Evolutionary conservation across 2,329 filamentous ascomycete genomes (phyloP), one percentile per base, ranked within the genome.

Genomic region (Pleomassaria siparia): DNA sequence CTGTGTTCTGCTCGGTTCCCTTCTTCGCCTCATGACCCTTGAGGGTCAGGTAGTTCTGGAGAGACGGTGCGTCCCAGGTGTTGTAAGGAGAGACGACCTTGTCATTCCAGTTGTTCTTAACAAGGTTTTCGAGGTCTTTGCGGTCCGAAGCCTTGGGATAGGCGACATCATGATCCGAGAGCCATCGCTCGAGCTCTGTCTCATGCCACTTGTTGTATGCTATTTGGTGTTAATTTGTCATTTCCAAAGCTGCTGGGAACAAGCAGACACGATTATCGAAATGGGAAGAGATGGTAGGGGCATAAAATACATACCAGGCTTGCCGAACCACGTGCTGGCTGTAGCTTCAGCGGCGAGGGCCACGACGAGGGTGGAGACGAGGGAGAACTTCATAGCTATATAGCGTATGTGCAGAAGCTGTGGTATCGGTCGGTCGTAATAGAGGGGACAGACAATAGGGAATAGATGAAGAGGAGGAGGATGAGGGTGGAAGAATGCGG

Each of bases 191-290:
- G 24, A 99, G 84, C 80, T 99, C 94, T 18, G 89, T 95, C 78
- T 97, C 87, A 64, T 97, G 92, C 94, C 94, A 99, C 72, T 94
- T 96, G 76, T 97, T 96, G 80, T 97, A 97, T 13, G 87, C 92
- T 96, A 66, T 40, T 58, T 49, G 50, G 53, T 54, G 50, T 66
- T 55, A 66, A n/a, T n/a, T n/a, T n/a, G n/a, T n/a, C n/a, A 32
- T 32, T 32, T 6, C 20, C 18, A 39, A 7, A 4, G 32, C 11
- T 18, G 32, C 28, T 30, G 32, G 13, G 18, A 37, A 37, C 37
- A 22, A 13, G 36, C 22, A 16, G 20, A 22, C 6, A 37, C 7
- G n/a, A 24, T 18, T 2, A 20, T n/a, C 2, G 16, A 12, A 28
- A 26, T 9, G 37, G 37, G 13, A 20, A 36, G 13, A 44, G 28